Evolutionary conservation across 2,329 filamentous ascomycete genomes (phyloP), one percentile per base, ranked within the genome.

Genomic region (Fusarium sp.): DNA sequence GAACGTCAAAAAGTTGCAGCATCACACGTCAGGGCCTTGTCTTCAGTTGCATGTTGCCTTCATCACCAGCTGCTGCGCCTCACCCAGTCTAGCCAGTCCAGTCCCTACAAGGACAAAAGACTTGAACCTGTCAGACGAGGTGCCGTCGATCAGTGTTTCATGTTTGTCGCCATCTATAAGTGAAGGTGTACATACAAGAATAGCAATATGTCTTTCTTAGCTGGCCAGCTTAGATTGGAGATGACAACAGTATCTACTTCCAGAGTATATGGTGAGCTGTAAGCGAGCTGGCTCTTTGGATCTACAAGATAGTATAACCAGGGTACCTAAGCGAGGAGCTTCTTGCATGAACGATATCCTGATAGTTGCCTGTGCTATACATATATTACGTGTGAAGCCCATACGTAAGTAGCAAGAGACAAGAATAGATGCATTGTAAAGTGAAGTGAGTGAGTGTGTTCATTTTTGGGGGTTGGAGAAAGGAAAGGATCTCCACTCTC

Each of bases 71-170:
- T 59, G 46, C 49, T 53, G 49, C 34, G 49, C 49, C 49, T 53
- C 49, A 20, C 49, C 68, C 59, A 69, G 47, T 69, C 56, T 37
- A n/a, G 34, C 34, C 34, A 49, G 64, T 53, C 68, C 53, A 69
- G 47, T 71, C 56, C 55, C 48, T 48, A 43, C 32, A 53, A 53
- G 23, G 10, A n/a, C 60, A 30, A 50, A 27, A 56, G 54, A 49
- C 49, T 58, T 58, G 20, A 46, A 51, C 58, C 61, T 63, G 58
- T 64, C 63, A 71, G 68, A 49, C 41, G 59, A 55, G 51, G 42
- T 53, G 58, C 64, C 59, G 63, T 60, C 48, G 63, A 71, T 69
- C 68, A 65, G 48, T 62, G 68, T 71, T 71, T 71, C 68, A 71
- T 54, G 23, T 69, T 62, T 66, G 68, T 57, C 30, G 55, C 51